These are phyloP conservation scores for Pythium monospermum DNA, from an alignment of 352 stramenopile genomes.

Conservation along the genomic window DNA sequence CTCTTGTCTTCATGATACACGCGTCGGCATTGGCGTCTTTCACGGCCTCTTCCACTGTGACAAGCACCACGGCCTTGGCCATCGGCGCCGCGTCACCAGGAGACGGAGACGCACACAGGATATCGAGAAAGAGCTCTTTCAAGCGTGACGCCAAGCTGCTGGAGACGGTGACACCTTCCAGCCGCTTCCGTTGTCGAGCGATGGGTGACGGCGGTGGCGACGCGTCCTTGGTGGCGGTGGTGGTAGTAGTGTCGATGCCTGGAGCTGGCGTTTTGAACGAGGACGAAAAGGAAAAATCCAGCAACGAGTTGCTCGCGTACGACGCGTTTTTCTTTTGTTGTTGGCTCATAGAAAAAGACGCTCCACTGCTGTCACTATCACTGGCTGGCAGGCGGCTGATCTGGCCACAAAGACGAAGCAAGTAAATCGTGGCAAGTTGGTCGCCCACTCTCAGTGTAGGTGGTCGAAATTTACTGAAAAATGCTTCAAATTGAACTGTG, in stretches of 20 bases:
- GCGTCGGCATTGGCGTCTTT: slow-evolving; percentile 29
- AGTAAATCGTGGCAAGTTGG: slow-evolving; percentile 55
- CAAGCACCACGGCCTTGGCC: slow-evolving; percentile 36
- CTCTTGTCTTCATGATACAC: slow-evolving; percentile 46
- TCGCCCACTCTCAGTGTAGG: slow-evolving; percentile 48
- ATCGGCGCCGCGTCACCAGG: slow-evolving; percentile 16
- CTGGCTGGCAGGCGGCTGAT: slow-evolving; percentile 40
- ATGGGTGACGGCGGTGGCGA: slow-evolving; percentile 32
- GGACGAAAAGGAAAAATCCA: slow-evolving; percentile 43
- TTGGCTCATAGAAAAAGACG: too few relatives aligned
- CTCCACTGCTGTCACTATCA: neutral
- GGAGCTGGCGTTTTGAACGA: neutral
- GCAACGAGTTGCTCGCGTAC: slow-evolving; percentile 25
- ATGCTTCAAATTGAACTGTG: slow-evolving; percentile 42
- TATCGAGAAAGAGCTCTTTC: slow-evolving; percentile 51
- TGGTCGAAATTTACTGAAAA: slow-evolving; percentile 42
- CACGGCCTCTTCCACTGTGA: slow-evolving; percentile 54
- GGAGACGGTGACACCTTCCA: slow-evolving; percentile 43
- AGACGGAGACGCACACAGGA: slow-evolving; percentile 24
- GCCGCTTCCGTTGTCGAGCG: slow-evolving; percentile 23
- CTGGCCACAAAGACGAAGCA: slow-evolving; percentile 54
- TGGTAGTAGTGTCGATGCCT: neutral
- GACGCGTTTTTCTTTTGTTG: slow-evolving; percentile 9
- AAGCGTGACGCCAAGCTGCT: slow-evolving; percentile 35
- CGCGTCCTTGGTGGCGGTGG: neutral